Base-by-base conservation (phyloP, 352 stramenopile genomes). In the Paralagenidium karlingii region DNA sequence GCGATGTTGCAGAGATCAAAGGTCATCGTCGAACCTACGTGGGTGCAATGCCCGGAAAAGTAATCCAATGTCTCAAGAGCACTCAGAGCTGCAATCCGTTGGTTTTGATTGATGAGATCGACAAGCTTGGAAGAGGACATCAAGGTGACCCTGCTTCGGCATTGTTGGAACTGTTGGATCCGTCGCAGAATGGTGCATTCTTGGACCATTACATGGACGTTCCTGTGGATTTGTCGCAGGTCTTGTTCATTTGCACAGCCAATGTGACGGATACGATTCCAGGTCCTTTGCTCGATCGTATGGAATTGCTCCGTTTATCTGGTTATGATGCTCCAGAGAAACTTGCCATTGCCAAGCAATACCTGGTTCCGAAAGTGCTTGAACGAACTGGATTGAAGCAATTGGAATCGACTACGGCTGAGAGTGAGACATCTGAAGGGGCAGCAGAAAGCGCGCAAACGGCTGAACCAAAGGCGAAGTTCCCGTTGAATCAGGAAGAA, bases 141-240 rank as follows among this genome's bases (percentile, higher is more conserved):
- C 73, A 94, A 46, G 95, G 95, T 13, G 95, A 99, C 52, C 95
- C 95, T 0, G 88, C 93, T 0, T 96, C 82, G 29, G 95, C 95
- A 5, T 50, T 99, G 8, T 62, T 99, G 13, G 96, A 99, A 59
- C 70, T 99, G 24, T 63, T 99, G 11, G 96, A 99, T 55, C 95
- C 95, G 3, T 83, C 70, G 16, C 96, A 99, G 56, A 98, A 99
- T 58, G 84, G 54, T n/a, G 71, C 62, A 2, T 99, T 99, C 45
- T 58, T 96, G 18, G 96, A 99, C 60, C 91, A 98, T 55, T 99
- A 98, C 62, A 83, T 99, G 45, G 95, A 99, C 59, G 88, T 98
- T 9, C 95, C 95, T 5, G 80, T 99, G 5, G 96, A 99, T 67
- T 76, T 99, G 5, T 98, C 84, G 45, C 94, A 97, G 8, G 78